Conservation (phyloP, 805 yeast genomes). For the Dipodascus geniculatus region DNA sequence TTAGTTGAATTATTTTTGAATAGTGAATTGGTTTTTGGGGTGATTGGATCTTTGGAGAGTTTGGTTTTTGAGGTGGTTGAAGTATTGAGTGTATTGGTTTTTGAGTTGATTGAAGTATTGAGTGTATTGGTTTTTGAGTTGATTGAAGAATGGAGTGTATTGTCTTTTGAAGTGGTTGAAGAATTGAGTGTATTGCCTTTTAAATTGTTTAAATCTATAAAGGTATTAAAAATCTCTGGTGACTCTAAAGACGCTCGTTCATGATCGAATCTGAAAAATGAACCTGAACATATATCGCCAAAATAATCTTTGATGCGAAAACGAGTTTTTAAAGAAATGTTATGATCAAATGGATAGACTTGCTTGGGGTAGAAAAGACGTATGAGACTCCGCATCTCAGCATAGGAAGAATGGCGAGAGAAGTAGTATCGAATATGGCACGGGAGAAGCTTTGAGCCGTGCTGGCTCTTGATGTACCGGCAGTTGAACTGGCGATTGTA, state of each 20-base stretch:
- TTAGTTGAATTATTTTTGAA: too few relatives aligned
- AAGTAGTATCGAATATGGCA: constrained; percentile 15
- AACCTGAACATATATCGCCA: constrained; percentile 10
- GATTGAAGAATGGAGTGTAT: too few relatives aligned
- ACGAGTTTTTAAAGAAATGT: constrained; percentile 2
- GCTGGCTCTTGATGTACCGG: background rate
- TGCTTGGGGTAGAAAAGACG: constrained; percentile 12
- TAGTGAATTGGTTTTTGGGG: too few relatives aligned
- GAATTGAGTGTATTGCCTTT: background rate
- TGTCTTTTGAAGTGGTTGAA: too few relatives aligned
- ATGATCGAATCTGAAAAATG: constrained; percentile 8
- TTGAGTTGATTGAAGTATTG: too few relatives aligned
- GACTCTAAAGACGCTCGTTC: constrained; percentile 1
- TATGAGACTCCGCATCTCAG: constrained; percentile 16
- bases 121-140: too few relatives aligned
- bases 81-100: too few relatives aligned
- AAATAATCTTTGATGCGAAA: constrained; percentile 10
- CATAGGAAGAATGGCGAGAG: constrained; percentile 24
- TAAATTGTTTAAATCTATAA: too few relatives aligned
- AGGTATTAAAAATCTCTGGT: too few relatives aligned
- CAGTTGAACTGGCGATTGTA: background rate
- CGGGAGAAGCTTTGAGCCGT: background rate
- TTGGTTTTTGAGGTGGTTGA: too few relatives aligned
- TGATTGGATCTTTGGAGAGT: too few relatives aligned
- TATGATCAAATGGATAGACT: constrained; percentile 13